Conservation (phyloP, 1,284 basidiomycete species). For the Melampsora americana region DNA sequence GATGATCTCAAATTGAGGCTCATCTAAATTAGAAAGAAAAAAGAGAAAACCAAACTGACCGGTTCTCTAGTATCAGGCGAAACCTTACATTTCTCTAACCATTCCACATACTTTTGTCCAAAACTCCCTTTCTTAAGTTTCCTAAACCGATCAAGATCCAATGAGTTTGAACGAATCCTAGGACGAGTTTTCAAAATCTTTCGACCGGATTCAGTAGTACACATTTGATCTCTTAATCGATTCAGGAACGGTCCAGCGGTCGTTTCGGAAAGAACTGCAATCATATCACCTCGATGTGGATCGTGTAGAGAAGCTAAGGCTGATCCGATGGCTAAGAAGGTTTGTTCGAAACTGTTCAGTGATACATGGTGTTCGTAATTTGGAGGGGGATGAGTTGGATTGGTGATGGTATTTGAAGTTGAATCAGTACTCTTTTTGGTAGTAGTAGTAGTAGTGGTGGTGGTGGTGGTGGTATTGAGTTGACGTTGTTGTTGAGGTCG, state of each 20-base stretch:
- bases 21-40: too few species aligned
- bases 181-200: constrained; percentile 79
- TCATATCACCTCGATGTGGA: constrained; percentile 84
- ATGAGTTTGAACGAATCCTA: constrained; percentile 70
- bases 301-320: constrained; percentile 77
- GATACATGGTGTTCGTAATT: constrained; percentile 72
- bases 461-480: too few species aligned
- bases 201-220: constrained; percentile 65
- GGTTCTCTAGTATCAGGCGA: constrained; percentile 91
- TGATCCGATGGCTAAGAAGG: constrained; percentile 79
- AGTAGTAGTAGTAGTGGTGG: too few species aligned
- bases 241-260: constrained; percentile 79
- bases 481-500: neutral
- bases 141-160: constrained; percentile 67
- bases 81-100: constrained; percentile 85
- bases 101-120: constrained; percentile 81
- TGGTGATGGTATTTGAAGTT: constrained; percentile 43
- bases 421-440: too few species aligned
- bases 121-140: constrained; percentile 75
- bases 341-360: constrained; percentile 73
- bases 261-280: constrained; percentile 85
- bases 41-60: too few species aligned
- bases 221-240: constrained; percentile 73
- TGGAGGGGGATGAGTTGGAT: neutral
- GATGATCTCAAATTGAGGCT: too few species aligned